Percentiles rank a stretch among this genome's conserved stretches.
Conservation (phyloP, 305 asterid genomes). For the Nicotiana rustica region DNA sequence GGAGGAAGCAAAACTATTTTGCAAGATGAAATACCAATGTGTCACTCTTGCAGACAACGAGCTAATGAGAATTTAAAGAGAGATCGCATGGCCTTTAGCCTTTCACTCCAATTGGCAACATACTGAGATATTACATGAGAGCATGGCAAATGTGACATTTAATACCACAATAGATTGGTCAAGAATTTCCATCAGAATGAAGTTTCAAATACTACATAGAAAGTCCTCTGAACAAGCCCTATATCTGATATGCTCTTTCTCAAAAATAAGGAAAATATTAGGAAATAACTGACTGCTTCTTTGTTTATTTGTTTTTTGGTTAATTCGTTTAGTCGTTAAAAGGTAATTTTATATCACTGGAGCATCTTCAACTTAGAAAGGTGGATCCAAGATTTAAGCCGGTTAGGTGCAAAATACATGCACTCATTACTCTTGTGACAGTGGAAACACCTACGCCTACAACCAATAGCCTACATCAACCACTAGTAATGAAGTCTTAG, state of each 20-base stretch:
- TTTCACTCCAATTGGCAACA: neutral
- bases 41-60: neutral
- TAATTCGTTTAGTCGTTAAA: neutral
- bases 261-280: neutral
- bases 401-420: neutral
- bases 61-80: neutral
- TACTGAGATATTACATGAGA: neutral
- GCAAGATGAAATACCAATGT: neutral
- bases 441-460: neutral
- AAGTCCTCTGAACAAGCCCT: neutral
- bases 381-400: neutral
- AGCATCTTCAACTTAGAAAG: neutral
- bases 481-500: neutral
- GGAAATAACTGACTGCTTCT: neutral
- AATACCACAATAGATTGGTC: neutral
- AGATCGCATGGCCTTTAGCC: neutral
- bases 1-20: neutral
- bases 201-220: neutral
- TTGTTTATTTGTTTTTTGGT: neutral
- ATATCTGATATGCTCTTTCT: neutral
- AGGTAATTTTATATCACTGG: neutral
- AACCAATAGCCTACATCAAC: neutral
- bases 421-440: neutral
- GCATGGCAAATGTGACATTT: neutral
- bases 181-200: neutral